phyloP scores from a whole-genome alignment of 352 stramenopile species.

The Globisporangium nodosum region DNA sequence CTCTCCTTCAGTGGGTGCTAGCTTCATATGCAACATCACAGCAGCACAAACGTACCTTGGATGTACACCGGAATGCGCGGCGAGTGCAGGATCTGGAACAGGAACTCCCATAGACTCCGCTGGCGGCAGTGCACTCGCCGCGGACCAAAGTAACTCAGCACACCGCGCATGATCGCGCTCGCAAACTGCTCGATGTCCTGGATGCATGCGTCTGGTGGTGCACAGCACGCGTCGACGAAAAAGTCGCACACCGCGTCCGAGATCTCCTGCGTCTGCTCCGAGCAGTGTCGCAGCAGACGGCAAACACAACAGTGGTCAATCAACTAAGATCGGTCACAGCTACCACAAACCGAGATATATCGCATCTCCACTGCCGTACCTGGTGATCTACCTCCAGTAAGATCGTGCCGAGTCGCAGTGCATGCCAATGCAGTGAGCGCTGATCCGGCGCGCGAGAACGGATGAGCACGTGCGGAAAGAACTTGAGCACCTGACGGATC shows the following conservation, averaged over 20 bases:
- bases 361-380: constrained; percentile 16
- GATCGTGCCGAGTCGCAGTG: constrained; percentile 35
- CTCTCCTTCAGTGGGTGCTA: too few relatives aligned
- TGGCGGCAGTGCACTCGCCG: constrained; percentile 42
- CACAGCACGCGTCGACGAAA: constrained; percentile 38
- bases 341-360: background rate
- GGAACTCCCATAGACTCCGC: constrained; percentile 60
- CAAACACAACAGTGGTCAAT: background rate
- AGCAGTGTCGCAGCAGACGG: too few relatives aligned
- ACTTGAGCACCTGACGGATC: constrained; percentile 29
- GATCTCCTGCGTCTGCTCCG: constrained; percentile 46
- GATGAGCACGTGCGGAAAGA: constrained; percentile 33
- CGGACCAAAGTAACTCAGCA: constrained; percentile 41
- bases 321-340: background rate
- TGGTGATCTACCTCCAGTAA: constrained; percentile 54
- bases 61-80: constrained; percentile 39
- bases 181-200: constrained; percentile 29
- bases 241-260: constrained; percentile 62
- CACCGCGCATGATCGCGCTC: constrained; percentile 32
- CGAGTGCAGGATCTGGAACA: constrained; percentile 68
- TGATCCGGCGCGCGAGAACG: constrained; percentile 16
- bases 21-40: background rate
- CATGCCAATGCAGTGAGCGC: constrained; percentile 32
- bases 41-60: constrained; percentile 19
- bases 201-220: constrained; percentile 30